Percentiles rank a stretch among this genome's conserved stretches.
phyloP scores from a whole-genome alignment of 257 asterid species.

The Salvia miltiorrhiza region DNA sequence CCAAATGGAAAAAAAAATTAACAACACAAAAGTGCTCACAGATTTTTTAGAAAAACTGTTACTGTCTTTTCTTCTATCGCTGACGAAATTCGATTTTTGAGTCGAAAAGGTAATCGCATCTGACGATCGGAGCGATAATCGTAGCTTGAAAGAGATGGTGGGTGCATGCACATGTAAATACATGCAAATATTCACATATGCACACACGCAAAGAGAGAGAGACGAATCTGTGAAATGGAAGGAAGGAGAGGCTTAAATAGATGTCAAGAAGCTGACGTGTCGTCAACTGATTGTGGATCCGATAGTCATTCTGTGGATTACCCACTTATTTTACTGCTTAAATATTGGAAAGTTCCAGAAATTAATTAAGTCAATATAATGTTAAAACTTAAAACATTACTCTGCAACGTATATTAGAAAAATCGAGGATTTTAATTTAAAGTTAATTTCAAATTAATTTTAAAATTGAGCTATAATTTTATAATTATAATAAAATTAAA shows the following conservation, averaged over 20 bases:
- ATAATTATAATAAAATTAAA: too few species aligned
- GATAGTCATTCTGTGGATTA: background rate
- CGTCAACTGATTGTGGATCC: constrained; percentile 1
- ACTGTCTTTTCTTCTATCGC: too few species aligned
- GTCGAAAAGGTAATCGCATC: background rate
- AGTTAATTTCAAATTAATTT: too few species aligned
- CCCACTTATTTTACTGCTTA: too few species aligned
- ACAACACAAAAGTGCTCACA: constrained; percentile 24
- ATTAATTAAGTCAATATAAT: too few species aligned
- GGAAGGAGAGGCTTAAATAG: background rate
- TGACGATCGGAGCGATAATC: background rate
- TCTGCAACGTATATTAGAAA: too few species aligned
- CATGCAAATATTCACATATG: constrained; percentile 3
- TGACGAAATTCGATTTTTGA: background rate
- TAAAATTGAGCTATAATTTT: too few species aligned
- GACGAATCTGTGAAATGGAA: background rate
- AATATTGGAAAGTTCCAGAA: too few species aligned
- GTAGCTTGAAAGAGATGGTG: background rate
- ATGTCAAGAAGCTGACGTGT: background rate
- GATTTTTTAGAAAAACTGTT: background rate
- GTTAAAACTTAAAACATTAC: too few species aligned
- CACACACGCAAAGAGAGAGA: background rate
- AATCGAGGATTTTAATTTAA: too few species aligned
- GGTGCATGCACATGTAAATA: constrained; percentile 11
- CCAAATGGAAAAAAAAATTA: constrained; percentile 10